A percentile compares a stretch with the other conserved stretches of the same genome.
These are phyloP conservation scores for Linanthus parryae DNA, from an alignment of 148 eudicot genomes.

Conservation along the genomic window DNA sequence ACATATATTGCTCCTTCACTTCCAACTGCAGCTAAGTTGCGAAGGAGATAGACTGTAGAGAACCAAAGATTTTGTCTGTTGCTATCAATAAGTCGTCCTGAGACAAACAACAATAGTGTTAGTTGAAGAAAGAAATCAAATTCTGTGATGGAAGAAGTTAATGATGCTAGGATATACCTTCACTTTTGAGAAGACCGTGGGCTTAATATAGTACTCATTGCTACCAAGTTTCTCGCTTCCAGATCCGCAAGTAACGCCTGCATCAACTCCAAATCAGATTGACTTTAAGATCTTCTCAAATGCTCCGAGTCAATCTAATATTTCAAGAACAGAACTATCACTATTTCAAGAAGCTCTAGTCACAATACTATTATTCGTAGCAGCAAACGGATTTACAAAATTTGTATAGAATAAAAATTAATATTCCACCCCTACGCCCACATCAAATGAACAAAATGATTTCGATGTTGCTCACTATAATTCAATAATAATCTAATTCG, in stretches of 20 bases:
- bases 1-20: too few species aligned
- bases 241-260: slow-evolving; percentile 77
- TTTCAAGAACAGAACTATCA: background rate
- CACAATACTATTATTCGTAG: too few species aligned
- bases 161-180: slow-evolving; percentile 27
- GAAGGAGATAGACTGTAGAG: slow-evolving; percentile 68
- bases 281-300: slow-evolving; percentile 64
- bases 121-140: background rate
- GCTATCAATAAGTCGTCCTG: slow-evolving; percentile 92
- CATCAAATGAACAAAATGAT: too few species aligned
- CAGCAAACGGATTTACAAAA: too few species aligned
- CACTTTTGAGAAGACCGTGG: slow-evolving; percentile 93
- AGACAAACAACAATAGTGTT: slow-evolving; percentile 1
- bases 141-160: background rate
- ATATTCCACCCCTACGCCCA: too few species aligned
- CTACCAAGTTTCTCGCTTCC: slow-evolving; percentile 76
- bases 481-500: too few species aligned
- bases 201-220: slow-evolving; percentile 68
- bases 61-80: slow-evolving; percentile 85
- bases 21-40: too few species aligned
- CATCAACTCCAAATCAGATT: slow-evolving; percentile 53
- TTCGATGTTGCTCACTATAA: too few species aligned
- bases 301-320: slow-evolving; percentile 58
- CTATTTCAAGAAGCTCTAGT: background rate
- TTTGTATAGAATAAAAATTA: too few species aligned